A percentile compares a stretch with the other conserved stretches of the same genome.
Evolutionary conservation across 208 protist species (phyloP).

Genomic region (Wallacemonas collosoma): DNA sequence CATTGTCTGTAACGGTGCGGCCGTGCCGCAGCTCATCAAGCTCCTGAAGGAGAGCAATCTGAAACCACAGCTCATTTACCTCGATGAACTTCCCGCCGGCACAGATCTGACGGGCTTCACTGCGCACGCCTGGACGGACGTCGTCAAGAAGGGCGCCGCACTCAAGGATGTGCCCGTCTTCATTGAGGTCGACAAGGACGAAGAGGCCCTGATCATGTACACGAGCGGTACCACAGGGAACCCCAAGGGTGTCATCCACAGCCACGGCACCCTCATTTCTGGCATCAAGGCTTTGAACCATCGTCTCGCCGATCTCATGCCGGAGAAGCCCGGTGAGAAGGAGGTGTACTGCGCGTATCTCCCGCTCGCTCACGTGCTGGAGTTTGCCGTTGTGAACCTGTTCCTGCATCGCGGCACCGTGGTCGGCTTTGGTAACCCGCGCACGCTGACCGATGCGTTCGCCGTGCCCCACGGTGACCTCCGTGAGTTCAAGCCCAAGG

Average conservation of each 20-base stretch:
- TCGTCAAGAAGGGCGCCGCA: conserved; percentile 44
- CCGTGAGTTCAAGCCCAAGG: conserved; percentile 52
- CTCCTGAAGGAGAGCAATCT: conserved; percentile 45
- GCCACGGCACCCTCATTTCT: conserved; percentile 42
- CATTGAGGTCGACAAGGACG: conserved; percentile 39
- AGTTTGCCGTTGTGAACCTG: conserved; percentile 49
- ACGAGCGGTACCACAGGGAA: conserved; percentile 77
- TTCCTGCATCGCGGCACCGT: conserved; percentile 40
- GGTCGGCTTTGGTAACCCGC: conserved; percentile 50
- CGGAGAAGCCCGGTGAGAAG: conserved; percentile 33
- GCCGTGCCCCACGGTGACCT: conserved; percentile 56
- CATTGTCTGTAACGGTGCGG: conserved; percentile 66
- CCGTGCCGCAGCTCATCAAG: conserved; percentile 38
- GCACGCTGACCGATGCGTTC: conserved; percentile 38
- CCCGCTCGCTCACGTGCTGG: conserved; percentile 77
- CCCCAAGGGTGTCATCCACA: conserved; percentile 73
- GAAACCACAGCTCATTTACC: conserved; percentile 37
- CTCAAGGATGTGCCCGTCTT: conserved; percentile 16
- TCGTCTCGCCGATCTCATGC: conserved; percentile 27
- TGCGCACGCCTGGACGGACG: conserved; percentile 45
- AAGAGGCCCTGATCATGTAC: conserved; percentile 65
- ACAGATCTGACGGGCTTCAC: conserved; percentile 26
- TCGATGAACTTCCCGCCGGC: conserved; percentile 40
- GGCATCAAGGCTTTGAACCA: conserved; percentile 36
- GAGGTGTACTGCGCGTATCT: conserved; percentile 71